Evolutionary conservation across 2,329 filamentous ascomycete genomes (phyloP).

Genomic region (Epicoccum nigrum): DNA sequence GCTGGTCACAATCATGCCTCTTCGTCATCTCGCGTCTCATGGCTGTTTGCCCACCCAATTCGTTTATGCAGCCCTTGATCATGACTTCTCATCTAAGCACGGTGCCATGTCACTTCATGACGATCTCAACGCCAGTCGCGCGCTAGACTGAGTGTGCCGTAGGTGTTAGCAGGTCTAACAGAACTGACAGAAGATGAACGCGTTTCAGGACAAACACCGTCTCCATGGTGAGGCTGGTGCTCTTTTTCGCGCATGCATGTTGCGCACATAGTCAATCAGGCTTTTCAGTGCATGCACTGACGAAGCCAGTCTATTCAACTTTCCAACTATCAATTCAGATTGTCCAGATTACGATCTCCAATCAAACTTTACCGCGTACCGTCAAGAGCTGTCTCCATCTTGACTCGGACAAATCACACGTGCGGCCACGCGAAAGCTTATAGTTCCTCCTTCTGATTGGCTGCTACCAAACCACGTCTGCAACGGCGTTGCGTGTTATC

Average conservation of each 20-base stretch:
- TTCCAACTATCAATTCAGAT: neutral
- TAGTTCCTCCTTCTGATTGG: neutral
- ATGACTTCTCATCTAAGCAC: constrained; percentile 3
- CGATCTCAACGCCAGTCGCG: constrained; percentile 10
- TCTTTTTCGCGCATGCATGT: too few species aligned
- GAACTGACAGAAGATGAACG: constrained; percentile 2
- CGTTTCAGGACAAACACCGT: constrained; percentile 12
- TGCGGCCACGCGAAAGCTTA: constrained; percentile 1
- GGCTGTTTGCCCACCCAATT: neutral
- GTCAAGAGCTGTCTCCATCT: neutral
- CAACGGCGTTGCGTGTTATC: constrained; percentile 4
- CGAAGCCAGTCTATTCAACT: neutral
- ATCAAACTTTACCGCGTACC: too few species aligned
- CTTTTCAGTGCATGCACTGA: too few species aligned
- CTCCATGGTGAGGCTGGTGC: constrained; percentile 1
- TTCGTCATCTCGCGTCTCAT: constrained; percentile 5
- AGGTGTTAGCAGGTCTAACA: neutral
- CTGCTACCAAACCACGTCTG: neutral
- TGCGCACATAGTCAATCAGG: too few species aligned
- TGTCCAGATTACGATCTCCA: neutral
- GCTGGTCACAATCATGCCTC: neutral
- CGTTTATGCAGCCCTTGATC: neutral
- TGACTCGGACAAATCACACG: constrained; percentile 7
- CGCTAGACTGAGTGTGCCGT: constrained; percentile 5
- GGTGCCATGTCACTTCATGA: constrained; percentile 7